A percentile compares a stretch with the other conserved stretches of the same genome.
Evolutionary conservation across 306 rosid genomes (phyloP).

Genomic region (Styphnolobium japonicum): DNA sequence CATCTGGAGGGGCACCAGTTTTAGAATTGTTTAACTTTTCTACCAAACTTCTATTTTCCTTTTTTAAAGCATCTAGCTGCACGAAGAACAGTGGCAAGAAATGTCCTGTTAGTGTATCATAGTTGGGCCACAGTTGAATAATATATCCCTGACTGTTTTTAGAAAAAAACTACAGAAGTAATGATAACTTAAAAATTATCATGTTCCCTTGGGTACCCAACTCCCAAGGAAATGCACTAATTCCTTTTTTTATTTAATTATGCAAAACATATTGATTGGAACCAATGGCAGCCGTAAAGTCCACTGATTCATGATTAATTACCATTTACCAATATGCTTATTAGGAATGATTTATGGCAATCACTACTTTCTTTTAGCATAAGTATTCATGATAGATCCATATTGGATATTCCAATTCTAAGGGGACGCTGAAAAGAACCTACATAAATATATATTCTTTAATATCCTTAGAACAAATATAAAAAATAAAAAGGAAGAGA

Average conservation of each 20-base stretch:
- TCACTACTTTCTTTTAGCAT: neutral
- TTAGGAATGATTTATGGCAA: neutral
- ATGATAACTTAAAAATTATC: conserved; percentile 4
- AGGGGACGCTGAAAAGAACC: neutral
- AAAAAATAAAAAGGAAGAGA: neutral
- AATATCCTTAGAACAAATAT: neutral
- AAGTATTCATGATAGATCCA: neutral
- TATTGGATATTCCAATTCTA: neutral
- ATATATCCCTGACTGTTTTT: neutral
- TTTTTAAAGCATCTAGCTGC: conserved; percentile 61
- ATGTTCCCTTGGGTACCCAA: neutral
- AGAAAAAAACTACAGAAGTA: neutral
- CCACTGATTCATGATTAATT: neutral
- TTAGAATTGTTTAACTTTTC: conserved; percentile 40
- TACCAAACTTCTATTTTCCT: conserved; percentile 53
- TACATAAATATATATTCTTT: neutral
- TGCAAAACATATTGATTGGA: neutral
- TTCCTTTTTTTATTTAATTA: neutral
- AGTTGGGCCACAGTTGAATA: neutral
- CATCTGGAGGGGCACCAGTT: conserved; percentile 21
- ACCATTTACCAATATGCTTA: neutral
- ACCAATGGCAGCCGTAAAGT: neutral
- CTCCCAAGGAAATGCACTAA: neutral
- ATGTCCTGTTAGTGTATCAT: neutral
- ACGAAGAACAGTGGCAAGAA: conserved; percentile 9